Percentiles rank a stretch among this genome's conserved stretches.
Conservation (phyloP, 192 early-diverging fungal genomes). For the Dissophora globulifera region DNA sequence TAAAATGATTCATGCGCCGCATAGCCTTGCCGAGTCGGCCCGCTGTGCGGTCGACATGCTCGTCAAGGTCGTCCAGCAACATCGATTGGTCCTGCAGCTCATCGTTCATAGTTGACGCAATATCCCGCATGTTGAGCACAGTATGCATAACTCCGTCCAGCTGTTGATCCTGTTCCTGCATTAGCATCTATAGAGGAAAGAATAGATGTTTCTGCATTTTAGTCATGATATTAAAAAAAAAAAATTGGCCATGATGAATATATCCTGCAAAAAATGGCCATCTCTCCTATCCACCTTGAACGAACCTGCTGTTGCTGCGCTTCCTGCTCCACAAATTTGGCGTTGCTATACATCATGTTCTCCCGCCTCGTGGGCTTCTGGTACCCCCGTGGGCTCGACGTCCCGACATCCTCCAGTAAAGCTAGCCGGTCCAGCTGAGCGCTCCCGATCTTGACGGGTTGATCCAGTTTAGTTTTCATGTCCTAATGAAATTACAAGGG, state of each 20-base stretch:
- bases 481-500: conserved; percentile 12
- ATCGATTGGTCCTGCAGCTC: conserved; percentile 68
- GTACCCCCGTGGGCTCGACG: conserved; percentile 43
- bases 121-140: conserved; percentile 65
- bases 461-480: conserved; percentile 44
- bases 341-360: conserved; percentile 52
- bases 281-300: too few relatives aligned
- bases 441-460: conserved; percentile 46
- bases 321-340: conserved; percentile 52
- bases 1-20: conserved; percentile 62
- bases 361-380: conserved; percentile 41
- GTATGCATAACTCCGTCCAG: conserved; percentile 66
- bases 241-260: too few relatives aligned
- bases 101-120: conserved; percentile 64
- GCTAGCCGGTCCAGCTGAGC: conserved; percentile 40
- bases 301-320: conserved; percentile 32
- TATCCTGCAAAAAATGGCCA: too few relatives aligned
- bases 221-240: too few relatives aligned
- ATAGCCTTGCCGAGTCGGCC: conserved; percentile 59
- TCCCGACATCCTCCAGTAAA: conserved; percentile 31
- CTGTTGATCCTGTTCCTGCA: conserved; percentile 69
- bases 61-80: conserved; percentile 66
- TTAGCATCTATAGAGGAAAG: conserved; percentile 53
- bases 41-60: conserved; percentile 60
- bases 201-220: neutral